Conservation (phyloP, 768 basidiomycete species). For the Tulasnella sp. region DNA sequence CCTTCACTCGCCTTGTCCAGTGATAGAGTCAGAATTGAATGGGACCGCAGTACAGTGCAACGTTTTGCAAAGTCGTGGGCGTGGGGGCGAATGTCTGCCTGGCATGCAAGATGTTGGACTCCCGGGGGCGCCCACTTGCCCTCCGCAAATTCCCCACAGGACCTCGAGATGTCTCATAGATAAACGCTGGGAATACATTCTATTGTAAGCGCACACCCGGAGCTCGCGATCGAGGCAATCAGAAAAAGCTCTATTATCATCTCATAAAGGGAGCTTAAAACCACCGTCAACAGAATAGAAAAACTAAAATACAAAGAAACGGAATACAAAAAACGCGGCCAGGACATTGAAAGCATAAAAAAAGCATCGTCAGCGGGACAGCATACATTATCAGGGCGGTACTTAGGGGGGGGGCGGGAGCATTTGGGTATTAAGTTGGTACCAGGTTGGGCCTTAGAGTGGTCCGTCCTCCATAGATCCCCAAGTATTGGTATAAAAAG, state of each 20-base stretch:
- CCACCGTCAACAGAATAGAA: background rate
- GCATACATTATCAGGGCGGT: background rate
- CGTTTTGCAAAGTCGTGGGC: too few relatives aligned
- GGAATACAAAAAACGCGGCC: background rate
- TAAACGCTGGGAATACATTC: too few relatives aligned
- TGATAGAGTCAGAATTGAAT: too few relatives aligned
- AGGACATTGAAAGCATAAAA: slow-evolving; percentile 1
- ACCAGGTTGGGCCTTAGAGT: background rate
- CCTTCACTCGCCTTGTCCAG: too few relatives aligned
- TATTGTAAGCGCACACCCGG: background rate
- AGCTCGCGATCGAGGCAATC: background rate
- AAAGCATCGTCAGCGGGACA: background rate
- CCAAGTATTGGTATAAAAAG: slow-evolving; percentile 4
- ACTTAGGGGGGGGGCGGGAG: background rate
- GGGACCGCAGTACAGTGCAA: too few relatives aligned
- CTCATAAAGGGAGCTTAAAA: slow-evolving; percentile 5
- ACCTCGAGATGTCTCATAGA: too few relatives aligned
- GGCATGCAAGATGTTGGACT: too few relatives aligned
- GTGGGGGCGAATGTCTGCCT: too few relatives aligned
- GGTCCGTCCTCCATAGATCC: background rate
- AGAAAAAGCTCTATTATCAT: background rate
- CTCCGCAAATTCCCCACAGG: too few relatives aligned
- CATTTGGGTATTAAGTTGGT: slow-evolving; percentile 10
- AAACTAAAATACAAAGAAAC: slow-evolving; percentile 8
- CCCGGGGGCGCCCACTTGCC: too few relatives aligned